Percentiles rank a stretch among this genome's conserved stretches.
Evolutionary conservation across 495 filamentous ascomycete species (phyloP).

Genomic region (Hyaloscypha variabilis): DNA sequence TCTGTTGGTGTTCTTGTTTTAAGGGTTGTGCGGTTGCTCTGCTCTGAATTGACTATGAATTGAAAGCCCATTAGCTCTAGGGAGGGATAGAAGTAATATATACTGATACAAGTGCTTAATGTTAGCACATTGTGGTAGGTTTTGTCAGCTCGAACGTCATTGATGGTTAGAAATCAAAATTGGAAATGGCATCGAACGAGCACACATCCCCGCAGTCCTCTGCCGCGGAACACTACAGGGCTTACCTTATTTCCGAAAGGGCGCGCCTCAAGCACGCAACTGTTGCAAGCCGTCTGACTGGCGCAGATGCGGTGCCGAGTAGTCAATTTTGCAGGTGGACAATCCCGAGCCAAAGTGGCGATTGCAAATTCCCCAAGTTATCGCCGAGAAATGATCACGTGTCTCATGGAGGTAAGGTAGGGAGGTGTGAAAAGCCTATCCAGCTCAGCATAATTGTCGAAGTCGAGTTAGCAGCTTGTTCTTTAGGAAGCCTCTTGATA

Average conservation of each 20-base stretch:
- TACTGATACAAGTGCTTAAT: not conserved
- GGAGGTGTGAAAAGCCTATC: too few species aligned
- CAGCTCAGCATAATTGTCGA: too few species aligned
- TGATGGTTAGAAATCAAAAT: not conserved
- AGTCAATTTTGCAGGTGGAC: too few species aligned
- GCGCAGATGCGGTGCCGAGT: too few species aligned
- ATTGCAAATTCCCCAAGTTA: too few species aligned
- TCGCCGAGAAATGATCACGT: too few species aligned
- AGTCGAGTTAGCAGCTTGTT: too few species aligned
- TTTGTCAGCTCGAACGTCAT: not conserved
- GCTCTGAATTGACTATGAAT: not conserved
- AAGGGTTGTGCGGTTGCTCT: not conserved
- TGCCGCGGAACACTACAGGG: not conserved
- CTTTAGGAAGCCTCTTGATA: too few species aligned
- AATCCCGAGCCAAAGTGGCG: too few species aligned
- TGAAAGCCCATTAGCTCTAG: not conserved
- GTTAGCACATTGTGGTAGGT: not conserved
- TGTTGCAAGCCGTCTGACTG: not conserved
- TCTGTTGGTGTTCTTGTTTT: too few species aligned
- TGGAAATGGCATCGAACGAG: not conserved
- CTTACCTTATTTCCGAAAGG: not conserved
- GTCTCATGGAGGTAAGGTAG: too few species aligned
- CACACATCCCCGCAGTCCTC: not conserved
- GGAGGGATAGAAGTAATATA: constrained; percentile 17
- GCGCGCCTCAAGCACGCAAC: not conserved